Conservation (phyloP, 495 filamentous ascomycete genomes). For the Delitschia confertaspora region DNA sequence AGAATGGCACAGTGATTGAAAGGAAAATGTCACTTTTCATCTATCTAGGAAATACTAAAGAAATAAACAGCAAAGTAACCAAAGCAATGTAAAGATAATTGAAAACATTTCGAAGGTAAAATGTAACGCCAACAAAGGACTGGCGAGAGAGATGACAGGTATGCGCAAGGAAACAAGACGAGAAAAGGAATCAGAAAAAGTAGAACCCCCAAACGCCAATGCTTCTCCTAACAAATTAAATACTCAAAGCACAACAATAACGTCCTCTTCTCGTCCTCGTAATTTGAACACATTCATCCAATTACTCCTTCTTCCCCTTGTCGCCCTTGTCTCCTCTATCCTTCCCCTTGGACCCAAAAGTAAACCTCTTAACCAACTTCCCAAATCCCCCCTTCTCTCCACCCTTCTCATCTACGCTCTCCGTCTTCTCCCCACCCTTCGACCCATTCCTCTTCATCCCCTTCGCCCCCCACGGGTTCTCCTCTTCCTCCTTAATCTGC, state of each 20-base stretch:
- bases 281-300: no score
- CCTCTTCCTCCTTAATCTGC: conserved; percentile 11
- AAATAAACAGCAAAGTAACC: no score
- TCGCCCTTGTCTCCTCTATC: not conserved
- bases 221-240: not conserved
- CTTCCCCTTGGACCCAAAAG: conserved; percentile 6
- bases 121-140: no score
- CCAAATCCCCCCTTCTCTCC: conserved; percentile 6
- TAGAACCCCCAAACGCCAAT: no score
- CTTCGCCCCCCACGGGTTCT: conserved; percentile 21
- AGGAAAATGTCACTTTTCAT: no score
- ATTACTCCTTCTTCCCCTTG: not conserved
- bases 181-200: no score
- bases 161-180: no score
- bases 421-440: conserved; percentile 2
- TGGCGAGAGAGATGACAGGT: no score
- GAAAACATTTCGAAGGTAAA: no score
- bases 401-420: conserved; percentile 1
- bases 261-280: not conserved
- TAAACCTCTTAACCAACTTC: conserved; percentile 5
- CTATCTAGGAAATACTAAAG: no score
- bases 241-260: not conserved
- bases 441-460: conserved; percentile 1
- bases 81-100: no score
- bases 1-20: no score